Conservation (phyloP, 2,329 filamentous ascomycete species). For the Monosporascus sp. region DNA sequence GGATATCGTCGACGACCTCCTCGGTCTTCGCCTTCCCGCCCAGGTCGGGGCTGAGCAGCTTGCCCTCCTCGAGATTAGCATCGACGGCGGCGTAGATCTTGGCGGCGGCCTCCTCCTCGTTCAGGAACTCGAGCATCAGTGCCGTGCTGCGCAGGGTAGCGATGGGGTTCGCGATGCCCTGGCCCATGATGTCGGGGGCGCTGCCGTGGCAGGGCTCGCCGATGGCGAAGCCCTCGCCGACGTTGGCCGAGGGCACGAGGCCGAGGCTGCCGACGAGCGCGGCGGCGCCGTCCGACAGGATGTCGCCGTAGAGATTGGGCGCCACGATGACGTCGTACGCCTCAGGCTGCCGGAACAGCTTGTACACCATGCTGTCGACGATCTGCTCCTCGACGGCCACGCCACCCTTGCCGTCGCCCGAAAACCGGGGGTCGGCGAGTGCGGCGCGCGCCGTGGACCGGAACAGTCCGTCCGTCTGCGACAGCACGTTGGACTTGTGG, state of each 20-base stretch:
- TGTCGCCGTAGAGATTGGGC: conserved; percentile 95
- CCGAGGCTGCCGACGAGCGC: conserved; percentile 89
- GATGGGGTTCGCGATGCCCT: conserved; percentile 92
- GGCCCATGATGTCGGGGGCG: conserved; percentile 90
- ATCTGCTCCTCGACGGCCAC: conserved; percentile 91
- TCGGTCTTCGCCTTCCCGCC: conserved; percentile 81
- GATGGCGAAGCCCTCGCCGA: conserved; percentile 90
- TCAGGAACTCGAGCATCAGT: conserved; percentile 93
- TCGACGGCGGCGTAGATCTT: conserved; percentile 91
- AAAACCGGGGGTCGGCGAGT: conserved; percentile 62
- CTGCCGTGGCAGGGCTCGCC: conserved; percentile 97
- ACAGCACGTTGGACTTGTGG: conserved; percentile 96
- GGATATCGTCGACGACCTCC: conserved; percentile 81
- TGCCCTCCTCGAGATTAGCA: conserved; percentile 78
- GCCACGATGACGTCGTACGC: conserved; percentile 98
- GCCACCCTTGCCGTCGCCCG: conserved; percentile 20
- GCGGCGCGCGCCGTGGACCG: conserved; percentile 71
- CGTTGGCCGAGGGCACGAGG: conserved; percentile 90
- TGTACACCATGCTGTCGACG: conserved; percentile 99
- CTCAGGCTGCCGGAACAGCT: conserved; percentile 92
- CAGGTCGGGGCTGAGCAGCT: conserved; percentile 80
- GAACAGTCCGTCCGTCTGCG: conserved; percentile 95
- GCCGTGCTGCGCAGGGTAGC: conserved; percentile 87
- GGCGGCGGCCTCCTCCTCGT: conserved; percentile 79
- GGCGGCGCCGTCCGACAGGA: conserved; percentile 90